phyloP scores from a whole-genome alignment of 352 stramenopile species.

The Phytophthora pseudosyringae region DNA sequence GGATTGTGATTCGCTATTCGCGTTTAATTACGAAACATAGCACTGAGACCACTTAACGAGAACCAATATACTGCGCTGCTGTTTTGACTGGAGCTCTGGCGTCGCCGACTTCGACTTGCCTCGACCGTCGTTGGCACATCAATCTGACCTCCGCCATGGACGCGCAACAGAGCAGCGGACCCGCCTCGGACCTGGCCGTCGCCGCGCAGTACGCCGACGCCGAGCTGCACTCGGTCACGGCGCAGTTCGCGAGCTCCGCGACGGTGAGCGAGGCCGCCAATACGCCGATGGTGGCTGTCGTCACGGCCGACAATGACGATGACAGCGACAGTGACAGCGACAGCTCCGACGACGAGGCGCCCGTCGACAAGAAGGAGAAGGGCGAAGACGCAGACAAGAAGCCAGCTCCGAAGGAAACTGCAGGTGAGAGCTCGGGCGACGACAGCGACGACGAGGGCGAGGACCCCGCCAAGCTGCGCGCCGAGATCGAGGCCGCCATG shows the following conservation, averaged over 20 bases:
- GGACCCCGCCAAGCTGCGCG: constrained; percentile 54
- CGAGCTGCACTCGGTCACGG: constrained; percentile 54
- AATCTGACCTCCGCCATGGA: constrained; percentile 14
- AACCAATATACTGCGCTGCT: background rate
- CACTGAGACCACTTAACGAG: background rate
- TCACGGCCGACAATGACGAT: constrained; percentile 13
- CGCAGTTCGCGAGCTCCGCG: constrained; percentile 45
- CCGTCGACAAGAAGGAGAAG: background rate
- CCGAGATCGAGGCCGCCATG: constrained; percentile 81
- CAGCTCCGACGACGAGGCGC: constrained; percentile 33
- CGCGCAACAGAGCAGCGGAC: constrained; percentile 7
- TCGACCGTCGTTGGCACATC: background rate
- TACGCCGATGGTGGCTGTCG: constrained; percentile 7
- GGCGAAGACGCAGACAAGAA: constrained; percentile 28
- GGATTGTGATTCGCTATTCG: too few relatives aligned
- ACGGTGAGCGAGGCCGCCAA: constrained; percentile 19
- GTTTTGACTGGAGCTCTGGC: constrained; percentile 37
- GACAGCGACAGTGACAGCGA: constrained; percentile 37
- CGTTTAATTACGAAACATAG: too few relatives aligned
- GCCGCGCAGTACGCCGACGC: constrained; percentile 60
- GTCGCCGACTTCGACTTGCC: constrained; percentile 14
- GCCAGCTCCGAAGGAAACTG: constrained; percentile 1
- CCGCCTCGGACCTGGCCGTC: constrained; percentile 55
- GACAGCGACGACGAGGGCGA: constrained; percentile 46
- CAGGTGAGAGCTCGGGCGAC: constrained; percentile 26